Base-by-base conservation (phyloP, 208 protist species). In the Trypanosoma lewisi region DNA sequence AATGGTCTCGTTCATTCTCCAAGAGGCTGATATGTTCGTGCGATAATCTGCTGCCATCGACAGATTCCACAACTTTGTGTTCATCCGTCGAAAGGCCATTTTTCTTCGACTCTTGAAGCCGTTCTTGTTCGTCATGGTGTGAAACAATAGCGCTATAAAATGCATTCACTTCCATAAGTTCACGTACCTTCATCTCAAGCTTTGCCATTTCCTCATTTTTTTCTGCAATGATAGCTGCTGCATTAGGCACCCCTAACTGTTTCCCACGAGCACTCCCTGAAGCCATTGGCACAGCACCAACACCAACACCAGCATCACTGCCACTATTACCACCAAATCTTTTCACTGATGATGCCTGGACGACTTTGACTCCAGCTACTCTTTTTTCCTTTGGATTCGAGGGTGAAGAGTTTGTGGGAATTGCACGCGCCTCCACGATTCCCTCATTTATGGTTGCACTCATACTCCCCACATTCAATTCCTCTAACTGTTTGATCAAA, bases 141-240 rank as follows among this genome's bases (percentile, higher is more conserved):
- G 74, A 68, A 6, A 90, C 84, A 61, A 94, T 89, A 34, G 77
- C 79, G 17, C 84, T 80, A 59, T 94, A 94, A 51, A 94, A 88
- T 6, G 80, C 64, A 61, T 91, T 91, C 5, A 91, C 74, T 60
- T 94, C 88, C 70, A 66, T 77, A 27, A 94, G 62, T 51, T 91
- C 88, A n/a, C 73, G 75, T 19, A 90, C 59, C 28, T 85, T 80
- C n/a, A 31, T 67, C 51, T 91, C 80, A 30, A 90, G 65, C 27
- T 50, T 68, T 4, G 67, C 69, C n/a, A 91, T 73, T 53, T 91
- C 82, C 5, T 85, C 79, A 30, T 73, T 80, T 70, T 83, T 85
- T n/a, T 27, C 50, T 14, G 66, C 59, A 16, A 82, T 69, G 0
- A 70, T 60, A 6, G 75, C 30, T 2, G 70, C 55, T 0, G 75